Conservation (phyloP, 164 flowering plant genomes). For the Stephania cephalantha region DNA sequence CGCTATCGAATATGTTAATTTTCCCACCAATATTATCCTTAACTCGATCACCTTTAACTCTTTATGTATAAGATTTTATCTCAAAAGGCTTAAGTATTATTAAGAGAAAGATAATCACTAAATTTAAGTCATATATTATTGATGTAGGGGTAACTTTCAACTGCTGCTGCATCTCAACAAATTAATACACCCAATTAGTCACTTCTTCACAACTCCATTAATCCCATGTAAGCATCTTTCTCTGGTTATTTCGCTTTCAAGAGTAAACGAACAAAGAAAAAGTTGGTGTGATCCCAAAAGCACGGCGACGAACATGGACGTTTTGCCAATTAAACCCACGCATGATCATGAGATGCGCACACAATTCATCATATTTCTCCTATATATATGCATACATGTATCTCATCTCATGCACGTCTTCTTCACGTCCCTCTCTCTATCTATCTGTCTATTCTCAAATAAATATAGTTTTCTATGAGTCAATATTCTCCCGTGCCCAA, state of each 20-base stretch:
- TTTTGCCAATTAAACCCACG: not conserved
- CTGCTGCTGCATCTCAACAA: too few species aligned
- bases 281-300: not conserved
- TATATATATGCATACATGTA: not conserved
- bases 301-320: not conserved
- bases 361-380: not conserved
- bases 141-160: too few species aligned
- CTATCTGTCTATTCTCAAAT: slow-evolving; percentile 10
- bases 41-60: too few species aligned
- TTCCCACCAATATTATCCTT: too few species aligned
- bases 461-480: not conserved
- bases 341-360: not conserved
- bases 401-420: slow-evolving; percentile 60
- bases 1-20: slow-evolving; percentile 15
- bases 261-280: not conserved
- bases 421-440: slow-evolving; percentile 35
- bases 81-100: too few species aligned
- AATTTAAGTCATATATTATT: too few species aligned
- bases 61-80: too few species aligned
- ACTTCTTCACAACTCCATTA: not conserved
- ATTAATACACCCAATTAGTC: not conserved
- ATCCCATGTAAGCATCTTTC: not conserved
- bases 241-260: not conserved
- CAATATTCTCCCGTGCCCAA: slow-evolving; percentile 9
- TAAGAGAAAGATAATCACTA: too few species aligned